Conservation (phyloP, 2,329 filamentous ascomycete genomes). For the Rasamsonia emersonii region DNA sequence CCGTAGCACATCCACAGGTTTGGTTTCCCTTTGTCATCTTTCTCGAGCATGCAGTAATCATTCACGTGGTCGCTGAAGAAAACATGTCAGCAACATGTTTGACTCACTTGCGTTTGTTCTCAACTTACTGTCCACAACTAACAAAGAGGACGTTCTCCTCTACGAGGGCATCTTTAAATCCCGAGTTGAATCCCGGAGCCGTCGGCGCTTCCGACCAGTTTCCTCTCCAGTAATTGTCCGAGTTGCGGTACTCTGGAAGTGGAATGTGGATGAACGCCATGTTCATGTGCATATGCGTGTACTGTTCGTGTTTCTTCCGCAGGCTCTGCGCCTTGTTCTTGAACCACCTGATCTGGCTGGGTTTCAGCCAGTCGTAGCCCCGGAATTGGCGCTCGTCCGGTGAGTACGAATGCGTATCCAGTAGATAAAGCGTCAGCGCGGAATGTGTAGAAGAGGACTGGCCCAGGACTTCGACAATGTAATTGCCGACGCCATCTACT, state of each 20-base stretch:
- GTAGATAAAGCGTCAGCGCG: conserved; percentile 85
- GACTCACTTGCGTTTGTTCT: not conserved
- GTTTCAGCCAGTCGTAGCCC: conserved; percentile 98
- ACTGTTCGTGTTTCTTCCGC: conserved; percentile 70
- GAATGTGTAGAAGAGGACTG: conserved; percentile 73
- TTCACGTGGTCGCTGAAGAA: conserved; percentile 80
- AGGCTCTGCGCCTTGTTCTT: conserved; percentile 64
- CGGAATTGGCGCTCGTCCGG: conserved; percentile 78
- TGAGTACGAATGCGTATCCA: conserved; percentile 88
- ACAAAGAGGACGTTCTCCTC: conserved; percentile 80
- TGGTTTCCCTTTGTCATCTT: conserved; percentile 48
- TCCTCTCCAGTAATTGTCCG: conserved; percentile 55
- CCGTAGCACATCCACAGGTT: conserved; percentile 98
- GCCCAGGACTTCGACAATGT: conserved; percentile 81
- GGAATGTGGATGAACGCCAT: conserved; percentile 97
- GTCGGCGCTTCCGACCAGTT: conserved; percentile 76
- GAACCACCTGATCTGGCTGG: conserved; percentile 93
- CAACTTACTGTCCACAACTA: conserved; percentile 76
- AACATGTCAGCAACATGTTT: conserved; percentile 14
- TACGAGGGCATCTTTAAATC: conserved; percentile 84
- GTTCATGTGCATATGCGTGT: conserved; percentile 88
- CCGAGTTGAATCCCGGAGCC: conserved; percentile 79
- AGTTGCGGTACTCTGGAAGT: conserved; percentile 72
- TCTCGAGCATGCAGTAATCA: conserved; percentile 77
- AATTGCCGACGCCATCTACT: conserved; percentile 89